These are phyloP conservation scores for Hypocrella siamensis DNA, from an alignment of 2,329 filamentous ascomycete genomes.

Conservation along the genomic window DNA sequence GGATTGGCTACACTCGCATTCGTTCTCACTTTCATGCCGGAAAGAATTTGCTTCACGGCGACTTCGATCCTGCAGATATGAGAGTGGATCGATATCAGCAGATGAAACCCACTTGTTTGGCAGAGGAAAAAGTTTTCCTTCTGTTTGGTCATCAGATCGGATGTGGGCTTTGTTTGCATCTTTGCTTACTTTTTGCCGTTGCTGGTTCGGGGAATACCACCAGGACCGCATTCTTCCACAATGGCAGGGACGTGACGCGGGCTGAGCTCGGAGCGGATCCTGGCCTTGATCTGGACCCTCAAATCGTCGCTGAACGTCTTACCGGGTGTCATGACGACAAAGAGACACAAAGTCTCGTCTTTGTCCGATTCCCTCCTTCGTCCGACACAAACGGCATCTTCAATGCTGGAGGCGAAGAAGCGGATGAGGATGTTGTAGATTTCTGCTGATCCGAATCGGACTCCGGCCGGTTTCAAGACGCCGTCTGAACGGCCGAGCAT, in stretches of 20 bases:
- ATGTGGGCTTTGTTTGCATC: too few species aligned
- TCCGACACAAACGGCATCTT: constrained; percentile 80
- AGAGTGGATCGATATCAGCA: too few species aligned
- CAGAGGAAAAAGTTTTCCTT: too few species aligned
- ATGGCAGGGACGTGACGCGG: constrained; percentile 78
- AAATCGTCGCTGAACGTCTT: constrained; percentile 43
- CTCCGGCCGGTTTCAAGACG: constrained; percentile 80
- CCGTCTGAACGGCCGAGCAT: constrained; percentile 92
- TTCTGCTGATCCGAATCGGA: constrained; percentile 85
- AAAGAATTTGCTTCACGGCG: constrained; percentile 90
- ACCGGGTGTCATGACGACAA: constrained; percentile 58
- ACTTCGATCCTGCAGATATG: constrained; percentile 87
- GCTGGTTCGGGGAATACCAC: constrained; percentile 79
- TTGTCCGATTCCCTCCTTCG: constrained; percentile 52
- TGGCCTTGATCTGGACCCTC: constrained; percentile 44
- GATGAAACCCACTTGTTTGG: too few species aligned
- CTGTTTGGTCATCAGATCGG: too few species aligned
- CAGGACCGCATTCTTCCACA: constrained; percentile 60
- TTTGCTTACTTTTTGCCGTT: constrained; percentile 95
- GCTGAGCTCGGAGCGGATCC: constrained; percentile 64
- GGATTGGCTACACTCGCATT: constrained; percentile 90
- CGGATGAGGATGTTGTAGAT: constrained; percentile 90
- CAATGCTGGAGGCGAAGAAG: constrained; percentile 62
- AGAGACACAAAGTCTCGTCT: constrained; percentile 80
- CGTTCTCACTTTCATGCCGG: constrained; percentile 71